Evolutionary conservation across 495 filamentous ascomycete genomes (phyloP).

Genomic region (Talaromyces adpressus): DNA sequence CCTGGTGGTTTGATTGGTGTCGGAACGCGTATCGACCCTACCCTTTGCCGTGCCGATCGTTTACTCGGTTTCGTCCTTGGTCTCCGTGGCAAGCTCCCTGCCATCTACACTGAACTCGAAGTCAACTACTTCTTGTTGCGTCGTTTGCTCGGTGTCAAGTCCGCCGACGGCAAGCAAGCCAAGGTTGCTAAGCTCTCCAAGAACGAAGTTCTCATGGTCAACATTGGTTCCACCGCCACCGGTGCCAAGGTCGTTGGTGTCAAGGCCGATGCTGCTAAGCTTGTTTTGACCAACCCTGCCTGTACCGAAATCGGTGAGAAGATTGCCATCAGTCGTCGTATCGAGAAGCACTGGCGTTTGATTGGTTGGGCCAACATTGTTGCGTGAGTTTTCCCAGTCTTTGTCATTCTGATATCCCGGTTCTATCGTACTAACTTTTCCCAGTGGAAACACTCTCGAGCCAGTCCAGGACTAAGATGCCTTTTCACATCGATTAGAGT

Average conservation of each 20-base stretch:
- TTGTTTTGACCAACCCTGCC: slow-evolving; percentile 78
- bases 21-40: slow-evolving; percentile 93
- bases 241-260: slow-evolving; percentile 93
- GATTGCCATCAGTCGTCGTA: slow-evolving; percentile 90
- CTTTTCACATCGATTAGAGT: background rate
- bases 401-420: background rate
- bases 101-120: slow-evolving; percentile 95
- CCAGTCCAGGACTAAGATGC: slow-evolving; percentile 39
- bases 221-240: slow-evolving; percentile 95
- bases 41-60: slow-evolving; percentile 96
- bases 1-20: slow-evolving; percentile 96
- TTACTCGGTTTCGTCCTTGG: slow-evolving; percentile 97
- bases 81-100: slow-evolving; percentile 81
- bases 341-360: slow-evolving; percentile 98
- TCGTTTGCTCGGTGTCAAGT: slow-evolving; percentile 90
- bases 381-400: slow-evolving; percentile 41
- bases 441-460: slow-evolving; percentile 47
- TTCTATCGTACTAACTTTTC: slow-evolving; percentile 16
- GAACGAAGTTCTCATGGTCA: slow-evolving; percentile 98
- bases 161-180: slow-evolving; percentile 95
- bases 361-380: slow-evolving; percentile 96
- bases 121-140: slow-evolving; percentile 98
- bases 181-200: slow-evolving; percentile 97
- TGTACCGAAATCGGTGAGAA: slow-evolving; percentile 96
- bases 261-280: slow-evolving; percentile 93